Evolutionary conservation across 2,329 filamentous ascomycete species (phyloP), one percentile per base, ranked within the genome.

Genomic region (Talaromyces piceae): DNA sequence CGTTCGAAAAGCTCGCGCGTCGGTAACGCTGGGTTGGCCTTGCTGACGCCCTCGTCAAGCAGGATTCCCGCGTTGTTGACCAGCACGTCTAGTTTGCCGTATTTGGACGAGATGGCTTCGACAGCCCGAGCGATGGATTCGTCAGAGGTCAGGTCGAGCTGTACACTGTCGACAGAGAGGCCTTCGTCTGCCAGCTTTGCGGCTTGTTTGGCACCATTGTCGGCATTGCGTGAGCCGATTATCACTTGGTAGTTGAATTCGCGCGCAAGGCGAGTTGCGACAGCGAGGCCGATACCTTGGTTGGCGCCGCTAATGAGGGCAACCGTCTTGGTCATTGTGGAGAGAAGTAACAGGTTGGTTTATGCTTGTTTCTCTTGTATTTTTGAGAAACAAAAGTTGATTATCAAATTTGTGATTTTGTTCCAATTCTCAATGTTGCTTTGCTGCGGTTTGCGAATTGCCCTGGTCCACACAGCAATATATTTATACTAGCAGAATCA

Each of bases 131-230:
- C 26, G 26, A 71, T 69, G 2, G 66, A 67, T 0, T 54, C 50
- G 41, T 70, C 65, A 39, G 59, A 48, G 3, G 61, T 61, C n/a
- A 67, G 59, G 48, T 72, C 69, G 8, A 53, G 13, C 22, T 53
- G 51, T 3, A 53, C 41, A 11, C 51, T 53, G 5, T 45, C 46
- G 18, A 49, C 51, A 2, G 51, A 30, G 6, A 49, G 47, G 16
- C 47, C 46, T 16, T 53, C 41, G 9, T 18, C 41, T 49, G 33
- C 31, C 8, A 53, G 46, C 8, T 49, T 25, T 22, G 39, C 26
- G 22, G 51, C 51, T 46, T 31, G 46, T 41, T 53, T 49, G 18
- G 20, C 8, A 11, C 51, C 51, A 2, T 45, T 49, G 16, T 49
- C 47, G 16, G 51, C 46, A 5, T 53, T 53, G 18, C 51, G 51